These are phyloP conservation scores for Talaromyces sp. DNA, from an alignment of 2,329 filamentous ascomycete species.

Conservation along the genomic window DNA sequence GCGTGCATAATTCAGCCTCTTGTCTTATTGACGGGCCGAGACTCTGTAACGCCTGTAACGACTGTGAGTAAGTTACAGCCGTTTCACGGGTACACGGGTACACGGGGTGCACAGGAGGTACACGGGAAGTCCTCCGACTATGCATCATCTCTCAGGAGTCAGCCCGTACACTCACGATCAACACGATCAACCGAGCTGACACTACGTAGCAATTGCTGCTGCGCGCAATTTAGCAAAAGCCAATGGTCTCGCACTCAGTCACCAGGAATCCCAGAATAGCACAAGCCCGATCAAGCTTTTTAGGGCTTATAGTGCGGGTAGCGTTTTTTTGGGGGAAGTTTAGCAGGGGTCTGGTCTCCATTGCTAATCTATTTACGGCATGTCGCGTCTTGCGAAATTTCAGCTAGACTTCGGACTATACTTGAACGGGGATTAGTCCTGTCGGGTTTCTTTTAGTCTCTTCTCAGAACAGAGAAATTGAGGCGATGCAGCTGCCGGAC, in stretches of 20 bases:
- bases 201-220: background rate
- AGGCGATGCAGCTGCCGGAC: background rate
- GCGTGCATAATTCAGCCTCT: background rate
- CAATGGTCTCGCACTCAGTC: background rate
- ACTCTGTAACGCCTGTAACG: background rate
- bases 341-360: background rate
- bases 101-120: background rate
- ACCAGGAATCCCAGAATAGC: background rate
- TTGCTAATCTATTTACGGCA: background rate
- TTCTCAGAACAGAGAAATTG: background rate
- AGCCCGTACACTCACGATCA: too few species aligned
- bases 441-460: background rate
- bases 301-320: background rate
- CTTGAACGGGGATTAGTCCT: background rate
- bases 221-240: background rate
- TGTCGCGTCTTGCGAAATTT: background rate
- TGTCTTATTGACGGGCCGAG: background rate
- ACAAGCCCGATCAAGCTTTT: background rate
- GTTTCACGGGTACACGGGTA: background rate
- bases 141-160: background rate
- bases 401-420: background rate
- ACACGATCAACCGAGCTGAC: too few species aligned
- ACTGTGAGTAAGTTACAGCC: background rate
- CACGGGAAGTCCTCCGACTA: background rate
- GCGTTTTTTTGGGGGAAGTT: background rate